phyloP scores from a whole-genome alignment of 768 basidiomycete genomes.

The Rhodosporidiobolus sp. region DNA sequence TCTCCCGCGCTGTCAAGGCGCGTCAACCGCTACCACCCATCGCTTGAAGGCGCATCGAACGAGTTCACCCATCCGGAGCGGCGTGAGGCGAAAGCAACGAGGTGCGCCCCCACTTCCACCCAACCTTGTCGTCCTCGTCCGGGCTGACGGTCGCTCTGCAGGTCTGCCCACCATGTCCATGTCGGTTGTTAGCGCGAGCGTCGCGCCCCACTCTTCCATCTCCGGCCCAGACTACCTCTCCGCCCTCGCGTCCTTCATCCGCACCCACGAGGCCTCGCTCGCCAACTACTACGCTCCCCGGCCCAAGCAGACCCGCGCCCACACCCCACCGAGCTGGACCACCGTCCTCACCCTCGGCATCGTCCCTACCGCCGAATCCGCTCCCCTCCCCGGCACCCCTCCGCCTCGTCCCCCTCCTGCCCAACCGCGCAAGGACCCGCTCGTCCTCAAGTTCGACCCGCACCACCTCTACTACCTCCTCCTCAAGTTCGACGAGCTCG shows the following conservation, averaged over 20 bases:
- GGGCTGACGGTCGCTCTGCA: not conserved
- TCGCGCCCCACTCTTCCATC: not conserved
- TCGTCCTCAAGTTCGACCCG: slow-evolving; percentile 67
- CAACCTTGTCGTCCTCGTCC: not conserved
- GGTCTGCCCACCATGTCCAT: not conserved
- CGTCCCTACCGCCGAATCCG: slow-evolving; percentile 13
- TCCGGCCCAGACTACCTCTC: slow-evolving; percentile 61
- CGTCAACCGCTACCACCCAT: too few species aligned
- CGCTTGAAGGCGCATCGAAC: too few species aligned
- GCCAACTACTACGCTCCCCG: slow-evolving; percentile 53
- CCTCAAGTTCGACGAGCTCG: slow-evolving; percentile 77
- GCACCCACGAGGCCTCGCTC: slow-evolving; percentile 66
- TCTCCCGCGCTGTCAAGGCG: too few species aligned
- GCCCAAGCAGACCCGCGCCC: not conserved
- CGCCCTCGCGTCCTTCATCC: slow-evolving; percentile 66
- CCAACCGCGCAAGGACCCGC: slow-evolving; percentile 48
- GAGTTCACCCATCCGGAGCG: too few species aligned
- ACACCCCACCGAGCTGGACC: slow-evolving; percentile 28
- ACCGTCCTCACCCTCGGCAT: slow-evolving; percentile 37
- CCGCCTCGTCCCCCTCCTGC: not conserved
- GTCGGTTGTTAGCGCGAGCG: not conserved
- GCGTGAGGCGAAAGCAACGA: not conserved
- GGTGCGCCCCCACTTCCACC: slow-evolving; percentile 2
- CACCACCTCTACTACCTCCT: slow-evolving; percentile 85
- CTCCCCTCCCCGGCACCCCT: not conserved